phyloP scores from a whole-genome alignment of 306 rosid species.

The Trichosanthes truncata region DNA sequence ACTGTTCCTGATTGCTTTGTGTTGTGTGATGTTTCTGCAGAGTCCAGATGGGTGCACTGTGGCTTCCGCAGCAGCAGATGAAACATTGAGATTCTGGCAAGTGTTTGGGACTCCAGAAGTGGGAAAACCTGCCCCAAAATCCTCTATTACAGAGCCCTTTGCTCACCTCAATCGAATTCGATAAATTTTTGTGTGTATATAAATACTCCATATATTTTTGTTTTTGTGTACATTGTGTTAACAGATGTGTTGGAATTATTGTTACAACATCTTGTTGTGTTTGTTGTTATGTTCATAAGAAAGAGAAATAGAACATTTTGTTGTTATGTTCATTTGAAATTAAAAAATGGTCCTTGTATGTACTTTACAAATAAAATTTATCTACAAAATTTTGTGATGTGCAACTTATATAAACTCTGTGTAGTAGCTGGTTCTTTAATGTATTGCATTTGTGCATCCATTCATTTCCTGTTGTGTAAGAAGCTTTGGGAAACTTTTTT shows the following conservation, averaged over 20 bases:
- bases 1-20: neutral
- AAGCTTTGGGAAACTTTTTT: too few relatives aligned
- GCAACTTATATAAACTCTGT: too few relatives aligned
- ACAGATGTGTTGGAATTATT: neutral
- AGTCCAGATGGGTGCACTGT: slow-evolving; percentile 48
- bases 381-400: too few relatives aligned
- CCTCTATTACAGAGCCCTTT: slow-evolving; percentile 28
- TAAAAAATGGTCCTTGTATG: neutral
- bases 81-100: slow-evolving; percentile 33
- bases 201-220: neutral
- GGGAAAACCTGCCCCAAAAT: slow-evolving; percentile 29
- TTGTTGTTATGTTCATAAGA: neutral
- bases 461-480: too few relatives aligned
- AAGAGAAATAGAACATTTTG: too few relatives aligned
- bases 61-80: slow-evolving; percentile 42
- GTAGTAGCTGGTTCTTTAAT: too few relatives aligned
- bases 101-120: slow-evolving; percentile 40
- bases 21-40: slow-evolving; percentile 9
- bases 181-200: neutral
- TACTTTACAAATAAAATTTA: too few relatives aligned
- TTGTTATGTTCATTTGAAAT: neutral
- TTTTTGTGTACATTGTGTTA: neutral
- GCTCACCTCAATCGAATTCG: slow-evolving; percentile 32
- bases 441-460: too few relatives aligned
- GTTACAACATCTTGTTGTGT: neutral